Evolutionary conservation across 2,329 filamentous ascomycete species (phyloP), one percentile per base, ranked within the genome.

Genomic region (Colletotrichum sp.): DNA sequence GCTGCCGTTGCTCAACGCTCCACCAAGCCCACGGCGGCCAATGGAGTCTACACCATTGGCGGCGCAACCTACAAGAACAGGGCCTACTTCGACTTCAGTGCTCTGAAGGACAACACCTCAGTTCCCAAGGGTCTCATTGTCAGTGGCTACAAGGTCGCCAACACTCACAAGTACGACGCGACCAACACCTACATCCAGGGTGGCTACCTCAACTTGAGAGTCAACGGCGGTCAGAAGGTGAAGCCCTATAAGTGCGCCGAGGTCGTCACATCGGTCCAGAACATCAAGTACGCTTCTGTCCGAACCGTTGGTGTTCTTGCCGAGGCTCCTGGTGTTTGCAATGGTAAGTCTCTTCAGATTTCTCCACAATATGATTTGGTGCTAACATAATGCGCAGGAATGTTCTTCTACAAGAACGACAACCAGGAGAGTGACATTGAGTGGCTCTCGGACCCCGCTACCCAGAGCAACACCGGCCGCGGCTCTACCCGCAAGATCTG

Each of bases 341-440:
- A 83, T 22, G 82, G 82, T 82, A 77, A 48, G 77, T n/a, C 16
- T 8, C 15, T 11, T 6, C 7, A 7, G 2, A 2, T 2, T 8
- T 4, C 27, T 11, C 32, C 32, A 34, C 32, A 1, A 34, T 13
- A 34, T 34, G 32, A 34, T 2, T 13, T 34, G 32, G 13, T 15
- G 6, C 34, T 74, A 32, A 75, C 19, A 55, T 6, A 27, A 16
- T 7, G 13, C 9, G 16, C 7, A 83, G 81, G 82, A 60, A 83
- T 83, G 77, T 83, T 83, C 77, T 81, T 82, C 55, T 83, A 82
- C 74, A 44, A 78, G 15, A 76, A 68, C 0, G 78, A 83, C 48
- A 79, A 63, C 30, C 82, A 83, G 34, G 82, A 83, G 59, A 79
- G 79, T 1, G 82, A 83, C 8, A 83, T 83, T 9, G 82, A 83